Evolutionary conservation across 441 rosid species (phyloP), one percentile per base, ranked within the genome.

Genomic region (Monsonia emarginata): DNA sequence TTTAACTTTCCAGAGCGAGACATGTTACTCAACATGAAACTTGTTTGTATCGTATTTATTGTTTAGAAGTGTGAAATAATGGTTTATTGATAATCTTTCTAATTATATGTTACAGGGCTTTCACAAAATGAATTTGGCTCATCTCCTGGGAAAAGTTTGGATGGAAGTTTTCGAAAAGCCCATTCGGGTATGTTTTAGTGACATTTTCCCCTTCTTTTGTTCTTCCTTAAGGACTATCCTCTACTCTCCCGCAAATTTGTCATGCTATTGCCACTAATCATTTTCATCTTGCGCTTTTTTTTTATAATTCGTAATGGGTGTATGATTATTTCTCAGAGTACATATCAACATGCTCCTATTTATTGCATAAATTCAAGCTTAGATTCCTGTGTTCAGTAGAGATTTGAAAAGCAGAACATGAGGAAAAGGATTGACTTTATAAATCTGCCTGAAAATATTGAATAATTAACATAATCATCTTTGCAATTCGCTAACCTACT

Each of bases 111-210:
- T 21, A 52, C 83, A 82, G 85, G 82, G 76, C 67, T 79, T 65
- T 22, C 57, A 13, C 82, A 44, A 60, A 76, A 78, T 63, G 82
- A 78, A 50, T 69, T 81, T 57, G 78, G 80, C 52, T 67, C 79
- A 61, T 75, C 81, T 66, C 74, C 80, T 0, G 84, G 74, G 50
- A 76, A 69, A 46, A 85, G 87, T 72, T 76, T 79, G 75, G 81
- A 81, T 64, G 82, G 82, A 78, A 83, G 85, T 76, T 79, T 83
- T 76, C 78, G 87, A 68, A 79, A 77, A 69, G 74, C 83, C 52
- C 79, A 76, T 72, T 85, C 87, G 32, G 89, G 89, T 85, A 70
- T 71, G 84, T 82, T 61, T 63, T 7, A 61, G 27, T 32, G n/a
- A 2, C 38, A 32, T 1, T 4, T 58, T 62, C 24, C 34, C 52